These are phyloP conservation scores for Phlyctochytrium bullatum DNA, from an alignment of 192 early-diverging fungal genomes.

Conservation along the genomic window DNA sequence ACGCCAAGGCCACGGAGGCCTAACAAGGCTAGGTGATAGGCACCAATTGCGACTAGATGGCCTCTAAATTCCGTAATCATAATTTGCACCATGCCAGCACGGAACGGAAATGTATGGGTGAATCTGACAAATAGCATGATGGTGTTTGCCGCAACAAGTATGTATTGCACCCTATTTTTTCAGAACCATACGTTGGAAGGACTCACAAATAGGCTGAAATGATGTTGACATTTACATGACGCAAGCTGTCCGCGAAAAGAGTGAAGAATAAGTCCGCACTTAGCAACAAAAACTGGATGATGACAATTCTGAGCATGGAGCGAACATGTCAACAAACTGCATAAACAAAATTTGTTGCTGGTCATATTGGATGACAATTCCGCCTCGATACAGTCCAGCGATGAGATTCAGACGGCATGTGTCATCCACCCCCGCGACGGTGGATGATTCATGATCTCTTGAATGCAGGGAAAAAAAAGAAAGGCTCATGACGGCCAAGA, in stretches of 20 bases:
- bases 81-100: conserved; percentile 43
- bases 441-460: too few species aligned
- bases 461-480: too few species aligned
- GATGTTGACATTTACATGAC: conserved; percentile 35
- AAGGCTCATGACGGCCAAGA: too few species aligned
- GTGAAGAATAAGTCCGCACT: conserved; percentile 31
- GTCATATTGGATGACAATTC: too few species aligned
- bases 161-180: conserved; percentile 33
- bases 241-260: conserved; percentile 34
- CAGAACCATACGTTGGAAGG: not conserved
- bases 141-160: conserved; percentile 35
- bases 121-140: conserved; percentile 46
- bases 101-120: conserved; percentile 44
- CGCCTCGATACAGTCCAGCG: too few species aligned
- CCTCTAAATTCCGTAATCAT: conserved; percentile 41
- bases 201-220: conserved; percentile 35
- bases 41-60: conserved; percentile 19
- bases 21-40: conserved; percentile 29
- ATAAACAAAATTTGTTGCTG: too few species aligned
- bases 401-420: too few species aligned
- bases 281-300: conserved; percentile 34
- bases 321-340: not conserved
- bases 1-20: conserved; percentile 31
- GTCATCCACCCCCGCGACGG: too few species aligned
- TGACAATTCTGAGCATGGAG: conserved; percentile 22